These are phyloP conservation scores for Cercophora sp. DNA, from an alignment of 495 filamentous ascomycete species.

Conservation along the genomic window DNA sequence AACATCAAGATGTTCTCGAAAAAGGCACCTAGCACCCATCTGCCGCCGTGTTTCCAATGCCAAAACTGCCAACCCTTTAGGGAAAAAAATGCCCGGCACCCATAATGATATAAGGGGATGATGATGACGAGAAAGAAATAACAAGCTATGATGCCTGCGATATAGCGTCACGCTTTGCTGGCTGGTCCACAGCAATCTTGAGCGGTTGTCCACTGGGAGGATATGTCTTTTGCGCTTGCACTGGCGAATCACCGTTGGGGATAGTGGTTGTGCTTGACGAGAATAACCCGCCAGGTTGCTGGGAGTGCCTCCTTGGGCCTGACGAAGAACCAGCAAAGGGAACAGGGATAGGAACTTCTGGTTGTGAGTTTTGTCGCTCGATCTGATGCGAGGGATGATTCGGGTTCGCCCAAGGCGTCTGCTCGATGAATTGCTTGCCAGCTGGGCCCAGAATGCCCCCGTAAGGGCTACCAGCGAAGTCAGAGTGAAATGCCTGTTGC, in stretches of 20 bases:
- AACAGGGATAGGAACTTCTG: conserved; percentile 16
- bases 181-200: conserved; percentile 17
- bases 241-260: conserved; percentile 24
- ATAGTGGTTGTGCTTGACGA: conserved; percentile 22
- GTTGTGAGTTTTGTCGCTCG: conserved; percentile 33
- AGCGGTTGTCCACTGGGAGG: conserved; percentile 13
- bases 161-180: conserved; percentile 24
- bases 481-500: conserved; percentile 20
- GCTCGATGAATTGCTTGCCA: conserved; percentile 77
- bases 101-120: neutral
- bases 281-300: conserved; percentile 28
- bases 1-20: too few relatives aligned
- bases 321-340: conserved; percentile 24
- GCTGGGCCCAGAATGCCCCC: conserved; percentile 52
- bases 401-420: conserved; percentile 84
- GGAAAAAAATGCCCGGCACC: too few relatives aligned
- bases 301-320: conserved; percentile 27
- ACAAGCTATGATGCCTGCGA: conserved; percentile 23
- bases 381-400: conserved; percentile 70
- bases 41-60: neutral
- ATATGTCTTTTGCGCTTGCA: conserved; percentile 21
- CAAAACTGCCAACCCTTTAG: neutral
- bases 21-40: neutral
- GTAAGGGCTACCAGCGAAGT: conserved; percentile 35
- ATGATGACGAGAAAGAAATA: neutral